Base-by-base conservation (phyloP, 2,329 filamentous ascomycete genomes). In the Colletotrichum gloeosporioides region DNA sequence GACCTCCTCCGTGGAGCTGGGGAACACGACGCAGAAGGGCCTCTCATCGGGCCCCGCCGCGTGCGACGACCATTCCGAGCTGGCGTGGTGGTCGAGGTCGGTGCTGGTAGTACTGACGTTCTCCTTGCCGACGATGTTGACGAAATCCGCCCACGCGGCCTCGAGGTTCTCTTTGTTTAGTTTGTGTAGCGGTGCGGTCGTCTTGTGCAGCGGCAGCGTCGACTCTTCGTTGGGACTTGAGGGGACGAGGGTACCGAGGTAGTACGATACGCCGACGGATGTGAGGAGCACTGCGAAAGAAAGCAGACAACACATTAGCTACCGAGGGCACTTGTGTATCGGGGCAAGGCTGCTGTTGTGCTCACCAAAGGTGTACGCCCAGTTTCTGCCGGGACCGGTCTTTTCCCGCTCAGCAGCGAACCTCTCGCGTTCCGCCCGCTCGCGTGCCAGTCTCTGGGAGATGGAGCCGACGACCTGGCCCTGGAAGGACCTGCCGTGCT, bases 1-100 rank as follows among this genome's bases (percentile, higher is more conserved):
- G 10, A 98, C 95, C 80, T 98, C 93, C 78, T 96, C 93, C 1
- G 96, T 98, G 44, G 89, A 92, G 59, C 86, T 88, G 0, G 96
- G 96, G 82, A 93, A 96, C 55, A 98, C 90, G 68, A 98, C 89
- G 83, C 95, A 90, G 82, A 94, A 94, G 15, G 92, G 89, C 61
- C 87, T 86, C 75, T 92, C 87, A 4, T 86, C 82, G 16, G 87
- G 84, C 34, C 85, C 84, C 64, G 86, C 84, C 63, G 86, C 86
- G 83, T 93, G 91, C 34, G 91, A 89, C 61, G 92, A 93, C 92
- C 92, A 94, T 61, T 90, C 88, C 29, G 91, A 93, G 34, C 88
- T 89, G 44, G 91, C 84, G 82, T 94, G 93, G 66, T 87, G 84
- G 31, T 88, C 84, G 39, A 93, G 84, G 79, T 93, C 91, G 25